Base-by-base conservation (phyloP, 768 basidiomycete genomes). In the Calvatia gigantea region DNA sequence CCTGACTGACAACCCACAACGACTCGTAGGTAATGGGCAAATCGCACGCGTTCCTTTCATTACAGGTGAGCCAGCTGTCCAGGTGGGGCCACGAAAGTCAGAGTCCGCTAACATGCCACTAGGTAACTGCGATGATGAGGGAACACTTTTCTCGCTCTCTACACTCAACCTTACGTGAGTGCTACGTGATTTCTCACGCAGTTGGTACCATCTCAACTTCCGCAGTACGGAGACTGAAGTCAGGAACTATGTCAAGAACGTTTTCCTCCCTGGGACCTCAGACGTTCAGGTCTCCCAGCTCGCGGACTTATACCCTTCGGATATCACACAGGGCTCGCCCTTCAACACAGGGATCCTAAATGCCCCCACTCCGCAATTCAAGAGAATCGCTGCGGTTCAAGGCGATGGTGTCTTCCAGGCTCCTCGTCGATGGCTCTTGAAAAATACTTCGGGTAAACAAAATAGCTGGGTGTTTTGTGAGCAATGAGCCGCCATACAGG, bases 121-220 rank as follows among this genome's bases (percentile, higher is more conserved):
- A 74, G 80, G 80, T 15, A 75, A 84, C 58, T 79, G 77, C 60
- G 82, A 85, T 47, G 85, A 86, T 51, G 85, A 86, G 62, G 85
- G 83, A 5, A 82, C 83, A 0, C 19, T 81, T 0, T 82, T 82
- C 60, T 75, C 80, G 2, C 61, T 83, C 7, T 72, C 79, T 2
- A 79, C 71, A 1, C 54, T 76, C 37, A 82, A 83, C 51, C 56
- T 81, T 52, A 81, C 79, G 79, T 79, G 58, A 51, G 75, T 57
- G 0, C 2, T 15, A 48, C 12, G n/a, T n/a, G n/a, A n/a, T n/a
- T n/a, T n/a, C 14, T 39, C 14, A 2, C 14, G 38, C n/a, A 39
- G 38, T n/a, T n/a, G 21, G 19, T 9, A 21, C 17, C 12, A 21
- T 12, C 19, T 21, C 21, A 42, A 12, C 41, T 42, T 11, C 12